phyloP scores from a whole-genome alignment of 257 asterid species.

The Plantago ovata region DNA sequence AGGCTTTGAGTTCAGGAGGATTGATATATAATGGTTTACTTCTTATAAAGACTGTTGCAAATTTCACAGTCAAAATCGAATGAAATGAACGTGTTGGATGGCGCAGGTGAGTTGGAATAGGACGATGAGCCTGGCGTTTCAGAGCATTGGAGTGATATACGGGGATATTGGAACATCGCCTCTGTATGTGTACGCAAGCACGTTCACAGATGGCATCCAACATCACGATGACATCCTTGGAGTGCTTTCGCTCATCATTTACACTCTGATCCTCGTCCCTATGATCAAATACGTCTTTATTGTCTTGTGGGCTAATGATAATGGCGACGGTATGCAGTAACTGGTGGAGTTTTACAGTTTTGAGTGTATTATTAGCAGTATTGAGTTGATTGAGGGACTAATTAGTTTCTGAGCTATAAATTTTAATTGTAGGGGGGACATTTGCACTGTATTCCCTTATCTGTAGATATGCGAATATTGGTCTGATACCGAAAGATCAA shows the following conservation, averaged over 20 bases:
- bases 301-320: constrained; percentile 73
- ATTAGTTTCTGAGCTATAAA: no score
- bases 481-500: constrained; percentile 64
- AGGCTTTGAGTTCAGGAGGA: no score
- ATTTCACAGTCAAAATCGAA: no score
- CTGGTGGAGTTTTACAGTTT: no score
- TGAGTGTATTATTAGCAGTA: no score
- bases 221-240: constrained; percentile 52
- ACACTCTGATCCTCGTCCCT: constrained; percentile 58
- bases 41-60: no score
- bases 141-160: constrained; percentile 64
- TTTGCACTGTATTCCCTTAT: constrained; percentile 72
- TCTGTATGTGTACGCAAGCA: constrained; percentile 54
- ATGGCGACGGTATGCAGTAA: constrained; percentile 73
- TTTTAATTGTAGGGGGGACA: constrained; percentile 62
- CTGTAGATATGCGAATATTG: constrained; percentile 67
- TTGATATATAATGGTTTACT: no score
- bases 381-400: no score
- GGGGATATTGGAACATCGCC: constrained; percentile 94
- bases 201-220: constrained; percentile 38
- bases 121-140: constrained; percentile 64
- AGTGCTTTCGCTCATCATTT: constrained; percentile 63
- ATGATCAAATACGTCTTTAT: constrained; percentile 62
- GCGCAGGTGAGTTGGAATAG: constrained; percentile 36
- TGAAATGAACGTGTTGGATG: no score